Evolutionary conservation across 2,329 filamentous ascomycete species (phyloP).

Genomic region (Penicillium rolfsii): DNA sequence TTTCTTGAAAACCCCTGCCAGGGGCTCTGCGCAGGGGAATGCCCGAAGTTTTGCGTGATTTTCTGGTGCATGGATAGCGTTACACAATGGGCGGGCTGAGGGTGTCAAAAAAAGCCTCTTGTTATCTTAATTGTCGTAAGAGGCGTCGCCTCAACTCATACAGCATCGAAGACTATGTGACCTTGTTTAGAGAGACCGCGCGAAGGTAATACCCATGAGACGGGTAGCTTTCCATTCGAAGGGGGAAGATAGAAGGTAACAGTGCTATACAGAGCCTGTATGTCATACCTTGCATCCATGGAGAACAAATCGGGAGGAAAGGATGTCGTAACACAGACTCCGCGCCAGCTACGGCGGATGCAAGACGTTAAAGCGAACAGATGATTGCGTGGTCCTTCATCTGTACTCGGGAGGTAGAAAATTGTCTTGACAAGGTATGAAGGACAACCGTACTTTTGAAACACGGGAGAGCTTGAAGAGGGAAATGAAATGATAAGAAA

Average conservation of each 20-base stretch:
- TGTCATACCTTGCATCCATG: constrained; percentile 1
- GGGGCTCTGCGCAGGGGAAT: background rate
- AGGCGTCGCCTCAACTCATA: background rate
- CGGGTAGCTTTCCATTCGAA: background rate
- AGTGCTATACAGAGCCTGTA: background rate
- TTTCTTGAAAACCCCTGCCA: background rate
- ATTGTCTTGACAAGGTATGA: background rate
- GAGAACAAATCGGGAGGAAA: constrained; percentile 3
- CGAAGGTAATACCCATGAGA: background rate
- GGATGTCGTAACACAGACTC: constrained; percentile 17
- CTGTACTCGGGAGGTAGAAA: constrained; percentile 22
- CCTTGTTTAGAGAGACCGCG: background rate
- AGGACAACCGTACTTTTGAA: background rate
- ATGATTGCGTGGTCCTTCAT: constrained; percentile 7
- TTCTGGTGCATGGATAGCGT: background rate
- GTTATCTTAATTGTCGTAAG: background rate
- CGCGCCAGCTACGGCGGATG: constrained; percentile 15
- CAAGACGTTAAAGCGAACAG: constrained; percentile 4
- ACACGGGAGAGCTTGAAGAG: background rate
- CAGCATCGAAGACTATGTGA: background rate
- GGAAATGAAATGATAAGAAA: constrained; percentile 11
- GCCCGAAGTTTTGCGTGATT: background rate
- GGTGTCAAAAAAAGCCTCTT: background rate
- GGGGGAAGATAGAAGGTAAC: background rate
- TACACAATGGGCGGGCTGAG: background rate